A percentile compares a stretch with the other conserved stretches of the same genome.
These are phyloP conservation scores for Neophaeococcomyces mojaviensis DNA, from an alignment of 2,329 filamentous ascomycete species.

Conservation along the genomic window DNA sequence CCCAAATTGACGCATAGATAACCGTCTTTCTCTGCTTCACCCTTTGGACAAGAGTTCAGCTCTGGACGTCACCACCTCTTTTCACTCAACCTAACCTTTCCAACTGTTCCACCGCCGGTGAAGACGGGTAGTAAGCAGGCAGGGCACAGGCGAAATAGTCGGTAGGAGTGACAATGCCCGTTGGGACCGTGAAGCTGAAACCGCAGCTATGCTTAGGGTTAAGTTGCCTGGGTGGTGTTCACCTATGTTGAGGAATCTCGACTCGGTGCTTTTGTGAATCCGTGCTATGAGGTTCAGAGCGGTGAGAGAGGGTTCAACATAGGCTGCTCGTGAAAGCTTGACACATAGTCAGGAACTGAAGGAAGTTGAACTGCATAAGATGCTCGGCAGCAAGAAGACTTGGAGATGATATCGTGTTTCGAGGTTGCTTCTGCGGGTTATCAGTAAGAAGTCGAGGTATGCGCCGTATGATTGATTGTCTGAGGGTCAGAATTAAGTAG, in stretches of 20 bases:
- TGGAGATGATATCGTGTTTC: not conserved
- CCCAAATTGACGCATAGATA: conserved; percentile 36
- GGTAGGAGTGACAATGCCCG: conserved; percentile 54
- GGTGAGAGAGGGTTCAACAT: conserved; percentile 38
- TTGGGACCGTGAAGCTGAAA: conserved; percentile 60
- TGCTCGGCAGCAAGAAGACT: conserved; percentile 13
- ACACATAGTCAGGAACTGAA: conserved; percentile 69
- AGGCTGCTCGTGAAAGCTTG: conserved; percentile 46
- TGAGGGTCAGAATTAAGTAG: not conserved
- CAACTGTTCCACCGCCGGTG: conserved; percentile 26
- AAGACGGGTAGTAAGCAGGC: conserved; percentile 25
- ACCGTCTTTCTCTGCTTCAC: conserved; percentile 34
- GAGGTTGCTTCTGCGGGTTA: conserved; percentile 5
- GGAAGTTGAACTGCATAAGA: conserved; percentile 64
- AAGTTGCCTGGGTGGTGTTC: conserved; percentile 77
- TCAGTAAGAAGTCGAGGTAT: not conserved
- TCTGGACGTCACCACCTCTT: conserved; percentile 43
- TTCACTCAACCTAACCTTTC: conserved; percentile 32
- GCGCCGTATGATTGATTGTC: conserved; percentile 1
- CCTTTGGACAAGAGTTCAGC: conserved; percentile 20
- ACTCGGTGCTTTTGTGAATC: conserved; percentile 38
- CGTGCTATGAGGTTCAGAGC: conserved; percentile 54
- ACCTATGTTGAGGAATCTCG: conserved; percentile 28
- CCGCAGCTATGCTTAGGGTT: conserved; percentile 84
- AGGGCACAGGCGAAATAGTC: conserved; percentile 50